phyloP scores from a whole-genome alignment of 2,329 filamentous ascomycete species.

The Zymoseptoria pseudotritici region DNA sequence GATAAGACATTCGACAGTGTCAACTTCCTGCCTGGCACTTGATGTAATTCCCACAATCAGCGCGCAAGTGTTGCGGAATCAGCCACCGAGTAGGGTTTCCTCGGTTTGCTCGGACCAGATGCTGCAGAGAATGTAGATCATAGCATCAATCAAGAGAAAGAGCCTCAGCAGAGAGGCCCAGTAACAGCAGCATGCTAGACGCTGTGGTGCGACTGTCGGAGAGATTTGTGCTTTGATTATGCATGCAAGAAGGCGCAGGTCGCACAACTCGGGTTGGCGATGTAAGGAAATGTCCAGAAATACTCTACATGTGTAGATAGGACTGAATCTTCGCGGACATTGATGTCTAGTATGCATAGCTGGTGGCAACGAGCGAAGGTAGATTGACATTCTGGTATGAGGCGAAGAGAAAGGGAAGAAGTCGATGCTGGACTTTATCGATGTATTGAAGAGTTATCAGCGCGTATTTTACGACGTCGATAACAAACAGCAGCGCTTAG shows the following conservation, averaged over 20 bases:
- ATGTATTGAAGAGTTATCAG: not conserved
- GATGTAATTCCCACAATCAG: too few species aligned
- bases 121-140: not conserved
- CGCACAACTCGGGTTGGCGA: not conserved
- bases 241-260: not conserved
- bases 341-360: not conserved
- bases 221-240: not conserved
- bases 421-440: not conserved
- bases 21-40: too few species aligned
- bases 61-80: not conserved
- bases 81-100: not conserved
- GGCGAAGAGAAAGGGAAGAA: not conserved
- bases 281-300: not conserved
- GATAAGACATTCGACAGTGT: too few species aligned
- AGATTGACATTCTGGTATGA: not conserved
- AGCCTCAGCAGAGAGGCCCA: not conserved
- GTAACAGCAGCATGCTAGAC: not conserved
- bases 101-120: not conserved
- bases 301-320: not conserved
- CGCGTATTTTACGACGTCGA: not conserved
- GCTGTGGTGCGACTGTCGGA: not conserved
- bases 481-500: not conserved
- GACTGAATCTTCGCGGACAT: not conserved
- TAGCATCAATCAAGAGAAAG: too few species aligned
- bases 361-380: not conserved